A percentile compares a stretch with the other conserved stretches of the same genome.
Conservation (phyloP, 495 filamentous ascomycete genomes). For the Daldinia vernicosa region DNA sequence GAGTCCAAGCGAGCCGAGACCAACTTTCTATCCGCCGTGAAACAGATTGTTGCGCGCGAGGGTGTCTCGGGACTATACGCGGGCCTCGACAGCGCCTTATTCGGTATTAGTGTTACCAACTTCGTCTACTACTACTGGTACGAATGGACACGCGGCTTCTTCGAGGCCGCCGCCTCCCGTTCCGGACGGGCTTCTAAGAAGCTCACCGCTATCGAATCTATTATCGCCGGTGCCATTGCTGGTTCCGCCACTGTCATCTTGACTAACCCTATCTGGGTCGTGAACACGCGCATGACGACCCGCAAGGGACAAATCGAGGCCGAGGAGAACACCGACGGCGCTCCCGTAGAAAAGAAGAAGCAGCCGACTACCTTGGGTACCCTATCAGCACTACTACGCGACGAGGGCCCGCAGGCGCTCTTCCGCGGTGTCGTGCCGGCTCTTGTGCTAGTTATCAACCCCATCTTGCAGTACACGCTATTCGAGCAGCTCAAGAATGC, state of each 20-base stretch:
- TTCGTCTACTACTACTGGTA: conserved; percentile 99
- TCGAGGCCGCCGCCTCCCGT: conserved; percentile 80
- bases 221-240: conserved; percentile 94
- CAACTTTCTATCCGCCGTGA: conserved; percentile 78
- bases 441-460: conserved; percentile 93
- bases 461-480: conserved; percentile 97
- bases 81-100: conserved; percentile 87
- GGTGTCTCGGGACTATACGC: conserved; percentile 88
- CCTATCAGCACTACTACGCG: conserved; percentile 74
- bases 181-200: conserved; percentile 81
- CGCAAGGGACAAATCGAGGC: conserved; percentile 63
- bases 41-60: conserved; percentile 89
- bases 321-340: conserved; percentile 55
- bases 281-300: conserved; percentile 98
- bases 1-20: conserved; percentile 93
- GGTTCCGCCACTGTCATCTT: conserved; percentile 92
- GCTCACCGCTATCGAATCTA: conserved; percentile 87
- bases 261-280: conserved; percentile 98
- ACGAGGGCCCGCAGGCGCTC: conserved; percentile 83
- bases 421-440: conserved; percentile 95
- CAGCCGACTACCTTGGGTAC: conserved; percentile 78
- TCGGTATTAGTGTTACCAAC: conserved; percentile 98
- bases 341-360: conserved; percentile 32
- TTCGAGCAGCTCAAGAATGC: conserved; percentile 93
- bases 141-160: conserved; percentile 92